phyloP scores from a whole-genome alignment of 2,329 filamentous ascomycete genomes.

The Aspergillus sp. region DNA sequence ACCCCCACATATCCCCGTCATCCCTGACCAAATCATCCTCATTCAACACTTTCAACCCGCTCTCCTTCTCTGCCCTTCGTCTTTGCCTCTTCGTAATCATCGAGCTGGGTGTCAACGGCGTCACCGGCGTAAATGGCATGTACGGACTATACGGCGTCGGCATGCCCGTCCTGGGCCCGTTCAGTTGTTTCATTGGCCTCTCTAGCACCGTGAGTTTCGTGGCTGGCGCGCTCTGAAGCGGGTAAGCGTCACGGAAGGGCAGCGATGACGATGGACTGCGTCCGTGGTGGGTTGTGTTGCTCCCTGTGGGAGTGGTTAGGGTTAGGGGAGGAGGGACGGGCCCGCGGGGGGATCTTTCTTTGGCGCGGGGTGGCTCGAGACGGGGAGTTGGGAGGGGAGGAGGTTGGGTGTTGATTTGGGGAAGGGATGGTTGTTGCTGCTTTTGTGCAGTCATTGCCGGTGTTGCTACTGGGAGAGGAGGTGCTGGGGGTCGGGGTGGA shows the following conservation, averaged over 20 bases:
- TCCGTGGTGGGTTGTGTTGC: conserved; percentile 6
- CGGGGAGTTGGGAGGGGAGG: not conserved
- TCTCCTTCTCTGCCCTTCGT: conserved; percentile 44
- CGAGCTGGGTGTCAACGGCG: conserved; percentile 50
- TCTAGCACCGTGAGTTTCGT: conserved; percentile 54
- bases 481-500: conserved; percentile 29
- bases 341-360: not conserved
- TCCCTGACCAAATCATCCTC: conserved; percentile 51
- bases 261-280: conserved; percentile 34
- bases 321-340: conserved; percentile 34
- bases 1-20: conserved; percentile 51
- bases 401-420: not conserved
- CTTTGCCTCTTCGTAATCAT: conserved; percentile 49
- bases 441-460: not conserved
- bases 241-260: conserved; percentile 49
- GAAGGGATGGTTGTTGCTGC: not conserved
- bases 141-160: conserved; percentile 55
- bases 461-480: not conserved
- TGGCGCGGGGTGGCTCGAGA: not conserved
- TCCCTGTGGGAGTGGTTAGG: conserved; percentile 31
- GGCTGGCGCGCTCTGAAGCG: conserved; percentile 46
- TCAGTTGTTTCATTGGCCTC: conserved; percentile 37
- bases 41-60: conserved; percentile 47
- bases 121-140: conserved; percentile 54
- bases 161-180: conserved; percentile 50